phyloP scores from a whole-genome alignment of 257 asterid genomes.

The Petrea volubilis region DNA sequence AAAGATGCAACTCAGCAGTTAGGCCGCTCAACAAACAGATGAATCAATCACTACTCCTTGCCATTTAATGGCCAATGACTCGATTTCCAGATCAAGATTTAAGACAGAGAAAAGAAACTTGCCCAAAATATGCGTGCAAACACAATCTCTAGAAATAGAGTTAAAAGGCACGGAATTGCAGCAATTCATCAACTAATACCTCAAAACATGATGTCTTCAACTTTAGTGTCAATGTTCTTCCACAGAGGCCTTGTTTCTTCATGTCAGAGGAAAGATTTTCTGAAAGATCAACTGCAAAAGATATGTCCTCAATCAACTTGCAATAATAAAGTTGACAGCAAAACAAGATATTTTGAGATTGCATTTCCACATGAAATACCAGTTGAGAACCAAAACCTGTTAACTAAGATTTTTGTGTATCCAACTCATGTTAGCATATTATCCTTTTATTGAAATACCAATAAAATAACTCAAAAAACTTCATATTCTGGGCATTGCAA shows the following conservation, averaged over 20 bases:
- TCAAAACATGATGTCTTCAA: slow-evolving; percentile 87
- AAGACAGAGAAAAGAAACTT: background rate
- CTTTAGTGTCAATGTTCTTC: slow-evolving; percentile 87
- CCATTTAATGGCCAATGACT: no score
- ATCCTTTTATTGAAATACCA: background rate
- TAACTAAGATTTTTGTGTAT: slow-evolving; percentile 2
- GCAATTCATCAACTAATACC: slow-evolving; percentile 42
- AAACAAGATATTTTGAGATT: background rate
- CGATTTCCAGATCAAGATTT: background rate
- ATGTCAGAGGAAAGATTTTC: slow-evolving; percentile 84
- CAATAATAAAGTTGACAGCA: slow-evolving; percentile 1
- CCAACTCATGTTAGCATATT: background rate
- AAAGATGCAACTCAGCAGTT: no score
- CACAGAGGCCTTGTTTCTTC: slow-evolving; percentile 74
- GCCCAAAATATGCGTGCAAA: background rate
- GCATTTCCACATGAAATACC: background rate
- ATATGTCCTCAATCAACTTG: slow-evolving; percentile 1
- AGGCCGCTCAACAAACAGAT: no score
- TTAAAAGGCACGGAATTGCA: slow-evolving; percentile 9
- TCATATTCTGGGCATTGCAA: background rate
- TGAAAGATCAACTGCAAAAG: slow-evolving; percentile 72
- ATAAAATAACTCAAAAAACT: background rate
- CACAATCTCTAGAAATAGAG: slow-evolving; percentile 12
- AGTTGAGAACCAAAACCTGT: background rate
- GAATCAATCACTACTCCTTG: background rate